A percentile compares a stretch with the other conserved stretches of the same genome.
Evolutionary conservation across 2,329 filamentous ascomycete genomes (phyloP).

Genomic region (Pseudogymnoascus sp.): DNA sequence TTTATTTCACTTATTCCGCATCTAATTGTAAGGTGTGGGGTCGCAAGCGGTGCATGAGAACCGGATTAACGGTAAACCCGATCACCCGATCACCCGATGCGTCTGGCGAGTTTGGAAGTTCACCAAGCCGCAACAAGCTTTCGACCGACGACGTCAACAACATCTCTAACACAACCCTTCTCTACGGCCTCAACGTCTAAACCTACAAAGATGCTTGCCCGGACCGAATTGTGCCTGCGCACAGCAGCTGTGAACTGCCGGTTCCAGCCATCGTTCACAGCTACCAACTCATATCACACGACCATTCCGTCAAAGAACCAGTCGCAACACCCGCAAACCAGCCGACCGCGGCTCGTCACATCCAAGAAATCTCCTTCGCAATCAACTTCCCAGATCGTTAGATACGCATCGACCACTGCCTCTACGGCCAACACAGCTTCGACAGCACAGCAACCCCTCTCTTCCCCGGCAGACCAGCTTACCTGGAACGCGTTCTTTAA

Average conservation of each 20-base stretch:
- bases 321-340: not conserved
- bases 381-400: constrained; percentile 2
- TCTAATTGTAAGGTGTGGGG: too few relatives aligned
- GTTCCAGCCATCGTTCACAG: constrained; percentile 24
- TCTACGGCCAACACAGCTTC: constrained; percentile 9
- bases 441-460: constrained; percentile 1
- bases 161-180: not conserved
- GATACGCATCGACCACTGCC: constrained; percentile 11
- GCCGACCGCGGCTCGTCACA: not conserved
- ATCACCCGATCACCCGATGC: not conserved
- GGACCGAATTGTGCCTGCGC: constrained; percentile 23
- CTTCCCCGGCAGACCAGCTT: constrained; percentile 29
- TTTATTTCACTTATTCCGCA: too few relatives aligned
- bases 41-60: not conserved
- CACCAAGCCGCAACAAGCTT: not conserved
- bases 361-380: constrained; percentile 3
- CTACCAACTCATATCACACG: constrained; percentile 20
- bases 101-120: constrained; percentile 5
- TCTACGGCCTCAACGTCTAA: constrained; percentile 4
- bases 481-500: constrained; percentile 92
- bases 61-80: not conserved
- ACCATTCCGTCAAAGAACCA: constrained; percentile 21
- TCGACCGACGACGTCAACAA: not conserved
- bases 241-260: constrained; percentile 26
- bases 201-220: constrained; percentile 9